Percentiles rank a stretch among this genome's conserved stretches.
phyloP scores from a whole-genome alignment of 163 green algal genomes.

The Scenedesmus sp. region DNA sequence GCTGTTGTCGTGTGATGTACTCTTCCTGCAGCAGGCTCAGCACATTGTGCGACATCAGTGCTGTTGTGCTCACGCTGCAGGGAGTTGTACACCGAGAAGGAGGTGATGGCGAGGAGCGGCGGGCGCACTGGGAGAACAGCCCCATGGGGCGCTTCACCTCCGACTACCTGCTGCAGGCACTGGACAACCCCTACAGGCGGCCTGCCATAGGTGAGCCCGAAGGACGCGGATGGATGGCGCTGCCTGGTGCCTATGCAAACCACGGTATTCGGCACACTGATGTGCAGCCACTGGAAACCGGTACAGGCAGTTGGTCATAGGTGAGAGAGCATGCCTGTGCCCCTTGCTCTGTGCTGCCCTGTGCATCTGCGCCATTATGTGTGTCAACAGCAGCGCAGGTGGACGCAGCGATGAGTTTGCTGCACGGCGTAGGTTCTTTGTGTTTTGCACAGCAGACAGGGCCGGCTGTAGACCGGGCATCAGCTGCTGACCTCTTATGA shows the following conservation, averaged over 20 bases:
- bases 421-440: no score
- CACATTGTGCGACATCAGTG: no score
- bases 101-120: constrained; percentile 90
- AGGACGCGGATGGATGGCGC: no score
- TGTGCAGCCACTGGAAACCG: no score
- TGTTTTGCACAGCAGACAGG: neutral
- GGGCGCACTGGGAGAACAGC: constrained; percentile 82
- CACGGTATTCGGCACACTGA: no score
- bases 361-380: no score
- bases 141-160: constrained; percentile 80
- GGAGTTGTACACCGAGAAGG: constrained; percentile 91
- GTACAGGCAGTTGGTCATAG: constrained; percentile 47
- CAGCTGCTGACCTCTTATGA: neutral
- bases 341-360: neutral
- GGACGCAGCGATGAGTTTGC: no score
- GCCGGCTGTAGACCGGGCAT: neutral
- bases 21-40: no score
- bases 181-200: constrained; percentile 49
- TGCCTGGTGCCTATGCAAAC: no score
- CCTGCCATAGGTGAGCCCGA: constrained; percentile 48
- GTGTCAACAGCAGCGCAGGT: neutral
- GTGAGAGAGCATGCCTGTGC: neutral
- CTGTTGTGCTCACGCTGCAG: constrained; percentile 48
- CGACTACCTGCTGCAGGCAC: constrained; percentile 50
- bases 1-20: no score